Conservation (phyloP, 257 asterid species). For the Solanum appendiculatum region DNA sequence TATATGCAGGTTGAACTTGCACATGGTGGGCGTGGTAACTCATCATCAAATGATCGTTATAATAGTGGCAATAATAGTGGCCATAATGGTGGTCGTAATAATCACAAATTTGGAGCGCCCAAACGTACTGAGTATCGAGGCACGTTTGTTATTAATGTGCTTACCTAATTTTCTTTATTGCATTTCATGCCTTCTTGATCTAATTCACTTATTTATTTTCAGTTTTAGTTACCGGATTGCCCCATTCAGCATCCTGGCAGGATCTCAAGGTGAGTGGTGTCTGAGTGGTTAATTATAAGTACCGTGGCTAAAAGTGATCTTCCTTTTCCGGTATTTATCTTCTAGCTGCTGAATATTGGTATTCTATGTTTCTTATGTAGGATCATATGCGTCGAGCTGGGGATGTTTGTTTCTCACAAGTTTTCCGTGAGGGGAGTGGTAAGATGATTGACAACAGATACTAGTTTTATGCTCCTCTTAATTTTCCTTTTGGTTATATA, state of each 20-base stretch:
- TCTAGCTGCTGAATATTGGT: not conserved
- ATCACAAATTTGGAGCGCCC: slow-evolving; percentile 88
- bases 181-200: not conserved
- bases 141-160: not conserved
- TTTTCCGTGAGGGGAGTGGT: slow-evolving; percentile 94
- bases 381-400: slow-evolving; percentile 99
- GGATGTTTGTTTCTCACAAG: slow-evolving; percentile 98
- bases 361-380: slow-evolving; percentile 26
- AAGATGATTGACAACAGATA: slow-evolving; percentile 9
- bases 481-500: not conserved
- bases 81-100: slow-evolving; percentile 39
- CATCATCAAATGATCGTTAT: slow-evolving; percentile 67
- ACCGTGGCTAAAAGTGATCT: not conserved
- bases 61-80: slow-evolving; percentile 31
- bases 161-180: not conserved
- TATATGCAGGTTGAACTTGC: slow-evolving; percentile 81
- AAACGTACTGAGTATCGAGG: slow-evolving; percentile 89
- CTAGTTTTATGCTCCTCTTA: not conserved
- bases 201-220: slow-evolving; percentile 8
- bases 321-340: not conserved
- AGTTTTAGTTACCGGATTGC: slow-evolving; percentile 85
- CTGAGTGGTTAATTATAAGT: not conserved
- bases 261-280: slow-evolving; percentile 68
- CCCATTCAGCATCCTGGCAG: slow-evolving; percentile 99
- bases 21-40: slow-evolving; percentile 93